These are phyloP conservation scores for Vaccinium corymbosum DNA, from an alignment of 148 eudicot genomes.

Conservation along the genomic window DNA sequence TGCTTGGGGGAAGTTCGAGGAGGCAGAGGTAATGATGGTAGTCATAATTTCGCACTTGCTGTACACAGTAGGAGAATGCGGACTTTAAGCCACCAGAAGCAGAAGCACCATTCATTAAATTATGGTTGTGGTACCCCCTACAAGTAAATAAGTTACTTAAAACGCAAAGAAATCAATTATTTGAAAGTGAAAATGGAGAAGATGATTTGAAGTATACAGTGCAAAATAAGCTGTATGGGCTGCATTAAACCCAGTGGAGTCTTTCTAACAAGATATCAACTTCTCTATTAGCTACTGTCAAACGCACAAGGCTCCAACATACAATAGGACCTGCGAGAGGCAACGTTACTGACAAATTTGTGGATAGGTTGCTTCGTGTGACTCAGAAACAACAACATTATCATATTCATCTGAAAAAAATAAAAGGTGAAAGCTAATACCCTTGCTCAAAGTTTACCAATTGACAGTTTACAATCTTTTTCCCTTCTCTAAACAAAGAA, in stretches of 20 bases:
- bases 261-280: neutral
- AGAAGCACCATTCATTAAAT: conserved; percentile 55
- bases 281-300: neutral
- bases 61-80: conserved; percentile 88
- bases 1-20: conserved; percentile 77
- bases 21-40: conserved; percentile 95
- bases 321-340: neutral
- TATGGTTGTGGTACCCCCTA: conserved; percentile 18
- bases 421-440: neutral
- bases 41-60: conserved; percentile 86
- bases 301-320: neutral
- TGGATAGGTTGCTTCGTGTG: neutral
- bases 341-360: neutral
- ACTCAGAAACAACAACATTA: neutral
- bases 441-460: neutral
- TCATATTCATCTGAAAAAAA: neutral
- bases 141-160: conserved; percentile 4
- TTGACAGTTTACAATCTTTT: neutral
- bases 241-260: neutral
- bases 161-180: neutral
- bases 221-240: neutral
- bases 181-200: neutral
- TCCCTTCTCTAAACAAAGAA: neutral
- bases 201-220: neutral
- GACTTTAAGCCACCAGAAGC: conserved; percentile 51